Conservation (phyloP, 768 basidiomycete genomes). For the Mycena chlorophos region DNA sequence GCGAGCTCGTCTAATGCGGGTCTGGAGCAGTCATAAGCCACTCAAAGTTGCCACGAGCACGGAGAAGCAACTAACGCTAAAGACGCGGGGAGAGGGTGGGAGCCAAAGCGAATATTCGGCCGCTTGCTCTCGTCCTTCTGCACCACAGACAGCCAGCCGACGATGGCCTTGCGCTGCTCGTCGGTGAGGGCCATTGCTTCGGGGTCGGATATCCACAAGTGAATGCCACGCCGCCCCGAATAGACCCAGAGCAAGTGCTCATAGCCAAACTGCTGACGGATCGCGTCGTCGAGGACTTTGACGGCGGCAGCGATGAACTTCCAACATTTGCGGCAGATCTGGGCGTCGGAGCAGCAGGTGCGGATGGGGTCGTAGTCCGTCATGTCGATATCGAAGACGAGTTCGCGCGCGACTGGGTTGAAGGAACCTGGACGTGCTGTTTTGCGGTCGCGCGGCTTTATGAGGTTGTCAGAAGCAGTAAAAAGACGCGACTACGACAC, state of each 20-base stretch:
- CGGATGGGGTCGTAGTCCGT: constrained; percentile 96
- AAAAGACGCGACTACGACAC: constrained; percentile 32
- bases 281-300: constrained; percentile 72
- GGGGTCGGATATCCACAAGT: constrained; percentile 93
- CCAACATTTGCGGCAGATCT: constrained; percentile 94
- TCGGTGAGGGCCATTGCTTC: constrained; percentile 89
- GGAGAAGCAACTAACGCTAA: constrained; percentile 53
- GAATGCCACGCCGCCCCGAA: constrained; percentile 97
- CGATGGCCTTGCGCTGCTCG: constrained; percentile 83
- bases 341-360: constrained; percentile 90
- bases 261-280: constrained; percentile 91
- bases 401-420: constrained; percentile 78
- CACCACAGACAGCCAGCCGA: constrained; percentile 84
- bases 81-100: constrained; percentile 65
- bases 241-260: constrained; percentile 94
- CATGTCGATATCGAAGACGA: constrained; percentile 99
- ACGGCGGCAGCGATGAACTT: constrained; percentile 91
- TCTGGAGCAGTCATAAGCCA: constrained; percentile 35
- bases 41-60: constrained; percentile 3
- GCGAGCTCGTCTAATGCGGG: constrained; percentile 52
- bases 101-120: constrained; percentile 63
- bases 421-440: constrained; percentile 69
- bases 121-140: constrained; percentile 81
- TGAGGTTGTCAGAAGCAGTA: not conserved
- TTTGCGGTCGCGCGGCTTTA: constrained; percentile 82